Conservation (phyloP, 257 asterid genomes). For the Solanum okadae region DNA sequence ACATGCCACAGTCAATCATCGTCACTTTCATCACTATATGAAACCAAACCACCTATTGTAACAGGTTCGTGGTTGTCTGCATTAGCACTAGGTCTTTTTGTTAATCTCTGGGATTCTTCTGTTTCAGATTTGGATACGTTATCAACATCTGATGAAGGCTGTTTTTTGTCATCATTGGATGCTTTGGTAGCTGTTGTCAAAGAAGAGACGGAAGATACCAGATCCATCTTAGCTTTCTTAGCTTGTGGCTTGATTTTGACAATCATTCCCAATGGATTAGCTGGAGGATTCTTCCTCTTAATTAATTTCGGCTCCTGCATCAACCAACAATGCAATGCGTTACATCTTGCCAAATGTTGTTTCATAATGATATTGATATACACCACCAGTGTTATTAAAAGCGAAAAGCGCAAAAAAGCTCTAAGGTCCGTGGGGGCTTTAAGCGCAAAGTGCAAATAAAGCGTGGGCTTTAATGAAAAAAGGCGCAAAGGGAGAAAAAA, state of each 20-base stretch:
- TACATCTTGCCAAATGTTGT: neutral
- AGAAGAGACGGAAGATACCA: constrained; percentile 11
- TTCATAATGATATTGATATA: neutral
- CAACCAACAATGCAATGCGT: neutral
- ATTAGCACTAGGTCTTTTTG: neutral
- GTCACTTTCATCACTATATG: constrained; percentile 87
- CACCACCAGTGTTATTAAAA: too few relatives aligned
- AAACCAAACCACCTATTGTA: constrained; percentile 43
- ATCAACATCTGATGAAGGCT: neutral
- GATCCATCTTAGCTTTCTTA: constrained; percentile 60
- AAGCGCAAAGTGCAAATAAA: too few relatives aligned
- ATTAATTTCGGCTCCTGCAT: constrained; percentile 37
- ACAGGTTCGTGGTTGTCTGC: constrained; percentile 6
- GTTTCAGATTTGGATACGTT: neutral
- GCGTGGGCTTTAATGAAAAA: too few relatives aligned
- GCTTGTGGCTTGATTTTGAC: constrained; percentile 73
- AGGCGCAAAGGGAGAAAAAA: too few relatives aligned
- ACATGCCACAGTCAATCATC: constrained; percentile 37
- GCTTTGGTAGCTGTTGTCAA: neutral
- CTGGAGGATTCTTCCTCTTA: constrained; percentile 39
- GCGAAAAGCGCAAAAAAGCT: too few relatives aligned
- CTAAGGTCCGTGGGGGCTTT: too few relatives aligned
- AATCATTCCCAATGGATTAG: constrained; percentile 40
- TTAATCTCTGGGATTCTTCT: neutral
- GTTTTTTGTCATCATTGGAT: constrained; percentile 2